Evolutionary conservation across 2,329 filamentous ascomycete genomes (phyloP).

Genomic region (Scolecobasidium constrictum): DNA sequence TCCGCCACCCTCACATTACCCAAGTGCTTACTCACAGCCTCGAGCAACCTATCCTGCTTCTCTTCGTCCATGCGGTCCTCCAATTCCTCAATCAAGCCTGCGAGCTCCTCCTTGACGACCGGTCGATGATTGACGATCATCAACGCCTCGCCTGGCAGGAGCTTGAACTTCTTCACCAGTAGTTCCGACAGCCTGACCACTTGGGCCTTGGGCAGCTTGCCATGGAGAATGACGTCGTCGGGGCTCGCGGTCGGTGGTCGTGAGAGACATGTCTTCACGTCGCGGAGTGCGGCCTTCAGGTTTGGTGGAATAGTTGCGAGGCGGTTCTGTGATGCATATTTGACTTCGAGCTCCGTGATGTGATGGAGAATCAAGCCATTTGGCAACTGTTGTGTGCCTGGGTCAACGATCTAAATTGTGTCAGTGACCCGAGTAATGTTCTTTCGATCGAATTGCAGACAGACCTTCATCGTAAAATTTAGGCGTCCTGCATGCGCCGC

Average conservation of each 20-base stretch:
- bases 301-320: background rate
- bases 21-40: background rate
- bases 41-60: background rate
- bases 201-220: background rate
- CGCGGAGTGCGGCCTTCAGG: background rate
- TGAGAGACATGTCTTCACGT: background rate
- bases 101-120: background rate
- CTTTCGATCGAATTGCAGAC: no score
- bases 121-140: background rate
- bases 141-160: background rate
- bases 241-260: background rate
- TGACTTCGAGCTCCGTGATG: background rate
- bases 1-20: background rate
- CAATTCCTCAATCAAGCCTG: background rate
- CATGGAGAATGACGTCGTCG: background rate
- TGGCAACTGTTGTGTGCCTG: background rate
- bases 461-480: no score
- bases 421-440: no score
- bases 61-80: background rate
- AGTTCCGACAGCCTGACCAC: background rate
- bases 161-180: background rate
- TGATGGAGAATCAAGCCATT: background rate
- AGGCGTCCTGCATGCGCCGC: no score
- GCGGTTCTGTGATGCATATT: background rate
- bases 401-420: background rate